These are phyloP conservation scores for Amanita pallidorosea DNA, from an alignment of 768 basidiomycete genomes.

Conservation along the genomic window DNA sequence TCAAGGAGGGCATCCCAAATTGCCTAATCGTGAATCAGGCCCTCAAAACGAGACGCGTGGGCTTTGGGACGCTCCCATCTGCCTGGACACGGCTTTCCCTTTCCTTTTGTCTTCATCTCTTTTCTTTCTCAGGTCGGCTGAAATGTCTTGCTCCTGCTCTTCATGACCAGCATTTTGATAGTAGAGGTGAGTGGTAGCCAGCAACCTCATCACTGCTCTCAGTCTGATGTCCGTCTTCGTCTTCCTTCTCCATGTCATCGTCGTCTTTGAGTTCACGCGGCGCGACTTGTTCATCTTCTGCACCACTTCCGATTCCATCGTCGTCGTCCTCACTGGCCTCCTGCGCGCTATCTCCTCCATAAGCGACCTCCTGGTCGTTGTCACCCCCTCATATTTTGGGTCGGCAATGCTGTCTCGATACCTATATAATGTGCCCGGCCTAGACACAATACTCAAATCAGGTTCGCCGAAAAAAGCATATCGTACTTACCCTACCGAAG, in stretches of 20 bases:
- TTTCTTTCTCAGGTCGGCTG: slow-evolving; percentile 42
- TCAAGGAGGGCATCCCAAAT: slow-evolving; percentile 85
- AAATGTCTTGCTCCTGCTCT: slow-evolving; percentile 29
- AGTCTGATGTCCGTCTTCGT: slow-evolving; percentile 2
- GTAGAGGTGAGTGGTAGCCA: background rate
- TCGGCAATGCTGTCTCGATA: slow-evolving; percentile 52
- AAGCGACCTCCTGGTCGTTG: slow-evolving; percentile 49
- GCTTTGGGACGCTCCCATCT: slow-evolving; percentile 45
- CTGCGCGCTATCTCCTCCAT: slow-evolving; percentile 28
- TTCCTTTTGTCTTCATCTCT: slow-evolving; percentile 68
- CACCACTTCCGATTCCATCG: slow-evolving; percentile 11
- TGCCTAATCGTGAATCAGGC: slow-evolving; percentile 30
- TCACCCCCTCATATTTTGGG: slow-evolving; percentile 73
- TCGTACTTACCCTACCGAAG: no score
- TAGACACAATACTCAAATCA: slow-evolving; percentile 16
- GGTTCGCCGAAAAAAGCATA: no score
- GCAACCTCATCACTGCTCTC: background rate
- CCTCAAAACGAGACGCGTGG: background rate
- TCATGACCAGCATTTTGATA: slow-evolving; percentile 3
- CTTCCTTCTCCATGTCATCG: slow-evolving; percentile 8
- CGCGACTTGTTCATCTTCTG: slow-evolving; percentile 7
- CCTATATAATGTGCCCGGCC: slow-evolving; percentile 62
- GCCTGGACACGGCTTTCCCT: slow-evolving; percentile 73
- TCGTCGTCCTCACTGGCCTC: slow-evolving; percentile 16
- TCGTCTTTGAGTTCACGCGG: slow-evolving; percentile 8